phyloP scores from a whole-genome alignment of 148 eudicot species.

The Diospyros kaki region DNA sequence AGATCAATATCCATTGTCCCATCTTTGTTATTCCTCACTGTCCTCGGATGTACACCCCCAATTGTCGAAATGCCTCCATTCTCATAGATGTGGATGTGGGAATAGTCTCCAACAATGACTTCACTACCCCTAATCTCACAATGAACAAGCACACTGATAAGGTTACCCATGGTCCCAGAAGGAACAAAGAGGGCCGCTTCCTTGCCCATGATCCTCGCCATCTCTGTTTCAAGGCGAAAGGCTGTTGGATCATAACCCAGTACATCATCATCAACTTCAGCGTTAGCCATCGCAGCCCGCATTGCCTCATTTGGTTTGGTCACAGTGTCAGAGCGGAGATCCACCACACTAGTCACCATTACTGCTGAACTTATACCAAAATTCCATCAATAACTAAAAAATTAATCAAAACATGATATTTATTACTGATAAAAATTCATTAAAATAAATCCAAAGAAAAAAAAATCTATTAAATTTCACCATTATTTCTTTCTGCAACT shows the following conservation, averaged over 20 bases:
- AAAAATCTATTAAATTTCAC: too few species aligned
- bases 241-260: constrained; percentile 83
- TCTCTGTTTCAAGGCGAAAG: constrained; percentile 62
- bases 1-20: constrained; percentile 83
- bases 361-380: too few species aligned
- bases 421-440: too few species aligned
- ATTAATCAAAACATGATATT: too few species aligned
- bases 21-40: constrained; percentile 76
- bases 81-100: constrained; percentile 83
- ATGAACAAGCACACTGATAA: constrained; percentile 82
- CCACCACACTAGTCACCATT: constrained; percentile 60
- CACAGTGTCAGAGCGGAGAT: constrained; percentile 91
- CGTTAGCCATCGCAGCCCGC: constrained; percentile 85
- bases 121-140: constrained; percentile 92
- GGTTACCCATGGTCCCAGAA: constrained; percentile 97
- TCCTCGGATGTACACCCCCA: constrained; percentile 92
- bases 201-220: constrained; percentile 76
- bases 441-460: too few species aligned
- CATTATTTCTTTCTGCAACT: too few species aligned
- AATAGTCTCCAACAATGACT: constrained; percentile 79
- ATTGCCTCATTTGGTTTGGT: constrained; percentile 88
- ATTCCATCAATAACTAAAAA: too few species aligned
- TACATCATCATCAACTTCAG: constrained; percentile 95
- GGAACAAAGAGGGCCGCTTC: constrained; percentile 93
- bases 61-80: constrained; percentile 95